phyloP scores from a whole-genome alignment of 2,329 filamentous ascomycete genomes.

The Hypoxylon sp. region DNA sequence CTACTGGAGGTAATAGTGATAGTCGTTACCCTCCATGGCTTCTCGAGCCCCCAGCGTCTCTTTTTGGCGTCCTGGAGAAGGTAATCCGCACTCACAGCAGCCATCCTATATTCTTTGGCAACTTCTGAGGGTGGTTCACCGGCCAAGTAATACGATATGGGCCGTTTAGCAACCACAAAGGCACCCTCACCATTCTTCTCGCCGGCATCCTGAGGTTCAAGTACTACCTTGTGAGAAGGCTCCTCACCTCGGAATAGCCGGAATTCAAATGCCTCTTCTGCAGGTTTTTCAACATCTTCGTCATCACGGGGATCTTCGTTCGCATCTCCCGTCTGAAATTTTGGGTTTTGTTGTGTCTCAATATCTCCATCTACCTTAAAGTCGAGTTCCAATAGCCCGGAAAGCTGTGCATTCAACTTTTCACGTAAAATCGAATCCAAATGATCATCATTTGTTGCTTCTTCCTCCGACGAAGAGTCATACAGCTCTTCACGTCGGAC shows the following conservation, averaged over 20 bases:
- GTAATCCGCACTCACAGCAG: constrained; percentile 68
- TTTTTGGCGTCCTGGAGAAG: constrained; percentile 61
- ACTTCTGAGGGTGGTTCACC: constrained; percentile 56
- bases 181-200: constrained; percentile 57
- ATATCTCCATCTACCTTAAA: constrained; percentile 39
- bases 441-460: constrained; percentile 52
- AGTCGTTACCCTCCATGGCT: constrained; percentile 71
- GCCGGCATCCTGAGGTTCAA: constrained; percentile 60
- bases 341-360: constrained; percentile 28
- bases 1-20: constrained; percentile 57
- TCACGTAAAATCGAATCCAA: constrained; percentile 60
- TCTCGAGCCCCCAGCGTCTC: constrained; percentile 70
- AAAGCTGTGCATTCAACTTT: constrained; percentile 64
- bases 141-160: constrained; percentile 66
- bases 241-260: constrained; percentile 68
- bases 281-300: constrained; percentile 42
- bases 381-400: constrained; percentile 62
- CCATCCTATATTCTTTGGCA: constrained; percentile 59
- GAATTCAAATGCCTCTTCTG: constrained; percentile 68
- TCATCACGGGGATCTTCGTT: constrained; percentile 34
- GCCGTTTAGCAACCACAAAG: constrained; percentile 60
- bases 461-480: constrained; percentile 56
- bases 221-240: constrained; percentile 65
- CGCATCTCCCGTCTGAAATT: constrained; percentile 32
- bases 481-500: constrained; percentile 70